Evolutionary conservation across 495 filamentous ascomycete genomes (phyloP).

Genomic region (Penicillium antarcticum): DNA sequence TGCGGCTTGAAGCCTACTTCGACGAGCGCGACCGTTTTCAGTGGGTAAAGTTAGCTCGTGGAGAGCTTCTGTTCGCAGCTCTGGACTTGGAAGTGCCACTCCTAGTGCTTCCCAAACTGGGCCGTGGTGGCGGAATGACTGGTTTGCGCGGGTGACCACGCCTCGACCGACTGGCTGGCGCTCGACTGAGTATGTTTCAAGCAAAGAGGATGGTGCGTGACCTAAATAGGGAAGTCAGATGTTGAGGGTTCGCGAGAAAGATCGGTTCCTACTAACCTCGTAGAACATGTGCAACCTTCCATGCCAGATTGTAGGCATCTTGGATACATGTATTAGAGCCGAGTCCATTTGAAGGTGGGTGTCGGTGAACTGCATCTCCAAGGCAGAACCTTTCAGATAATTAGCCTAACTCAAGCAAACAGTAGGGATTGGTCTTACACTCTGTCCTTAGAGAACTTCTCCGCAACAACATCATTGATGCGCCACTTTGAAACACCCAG

Average conservation of each 20-base stretch:
- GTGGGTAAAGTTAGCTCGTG: conserved; percentile 32
- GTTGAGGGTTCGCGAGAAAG: background rate
- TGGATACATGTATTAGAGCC: conserved; percentile 54
- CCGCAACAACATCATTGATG: conserved; percentile 51
- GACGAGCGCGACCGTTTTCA: conserved; percentile 27
- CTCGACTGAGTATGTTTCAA: conserved; percentile 44
- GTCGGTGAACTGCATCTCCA: conserved; percentile 51
- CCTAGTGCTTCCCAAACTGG: conserved; percentile 46
- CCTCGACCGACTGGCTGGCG: conserved; percentile 48
- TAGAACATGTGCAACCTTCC: conserved; percentile 51
- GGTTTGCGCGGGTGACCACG: conserved; percentile 48
- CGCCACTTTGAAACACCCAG: conserved; percentile 46
- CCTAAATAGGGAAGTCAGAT: conserved; percentile 15
- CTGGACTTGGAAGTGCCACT: conserved; percentile 23
- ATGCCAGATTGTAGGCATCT: conserved; percentile 55
- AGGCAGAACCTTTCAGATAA: conserved; percentile 44
- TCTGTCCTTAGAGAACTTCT: conserved; percentile 39
- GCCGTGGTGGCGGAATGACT: conserved; percentile 43
- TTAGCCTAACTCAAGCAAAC: conserved; percentile 39
- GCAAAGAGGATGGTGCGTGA: conserved; percentile 33
- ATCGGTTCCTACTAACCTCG: conserved; percentile 23
- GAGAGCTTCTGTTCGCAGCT: conserved; percentile 27
- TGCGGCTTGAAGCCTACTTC: conserved; percentile 27
- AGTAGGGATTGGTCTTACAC: conserved; percentile 33
- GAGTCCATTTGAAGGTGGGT: conserved; percentile 49